These are phyloP conservation scores for Alliaria petiolata DNA, from an alignment of 345 rosid genomes.

Conservation along the genomic window DNA sequence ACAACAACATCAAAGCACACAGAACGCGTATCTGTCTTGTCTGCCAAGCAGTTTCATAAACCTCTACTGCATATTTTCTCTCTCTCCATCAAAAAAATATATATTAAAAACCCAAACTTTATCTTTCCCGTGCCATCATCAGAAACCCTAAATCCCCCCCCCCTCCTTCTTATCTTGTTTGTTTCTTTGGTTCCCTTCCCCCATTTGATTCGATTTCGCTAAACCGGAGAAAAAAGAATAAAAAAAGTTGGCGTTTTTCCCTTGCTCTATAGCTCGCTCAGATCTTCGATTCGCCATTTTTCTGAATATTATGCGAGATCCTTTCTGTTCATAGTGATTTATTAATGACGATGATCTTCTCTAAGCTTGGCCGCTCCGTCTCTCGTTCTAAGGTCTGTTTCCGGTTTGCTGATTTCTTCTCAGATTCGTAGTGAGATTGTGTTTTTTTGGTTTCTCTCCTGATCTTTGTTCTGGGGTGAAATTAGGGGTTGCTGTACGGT, in stretches of 20 bases:
- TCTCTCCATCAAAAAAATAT: background rate
- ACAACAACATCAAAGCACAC: background rate
- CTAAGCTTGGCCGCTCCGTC: constrained; percentile 27
- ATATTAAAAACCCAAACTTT: background rate
- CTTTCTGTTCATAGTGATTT: background rate
- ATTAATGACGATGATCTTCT: constrained; percentile 23
- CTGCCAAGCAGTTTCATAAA: background rate
- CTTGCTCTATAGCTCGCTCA: background rate
- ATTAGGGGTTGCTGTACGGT: constrained; percentile 11
- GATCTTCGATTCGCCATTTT: constrained; percentile 5
- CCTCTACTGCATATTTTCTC: background rate
- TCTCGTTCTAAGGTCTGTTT: constrained; percentile 31
- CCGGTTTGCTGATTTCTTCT: background rate
- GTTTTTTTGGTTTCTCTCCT: background rate
- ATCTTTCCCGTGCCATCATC: background rate
- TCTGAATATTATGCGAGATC: constrained; percentile 17
- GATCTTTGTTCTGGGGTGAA: background rate
- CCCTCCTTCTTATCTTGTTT: background rate
- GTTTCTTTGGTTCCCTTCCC: background rate
- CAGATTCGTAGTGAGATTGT: background rate
- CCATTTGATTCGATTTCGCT: background rate
- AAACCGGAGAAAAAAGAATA: background rate
- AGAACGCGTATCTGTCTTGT: background rate
- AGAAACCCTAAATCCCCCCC: constrained; percentile 17
- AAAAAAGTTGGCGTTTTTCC: background rate